These are phyloP conservation scores for Pythium coloratum DNA, from an alignment of 352 stramenopile genomes.

Conservation along the genomic window DNA sequence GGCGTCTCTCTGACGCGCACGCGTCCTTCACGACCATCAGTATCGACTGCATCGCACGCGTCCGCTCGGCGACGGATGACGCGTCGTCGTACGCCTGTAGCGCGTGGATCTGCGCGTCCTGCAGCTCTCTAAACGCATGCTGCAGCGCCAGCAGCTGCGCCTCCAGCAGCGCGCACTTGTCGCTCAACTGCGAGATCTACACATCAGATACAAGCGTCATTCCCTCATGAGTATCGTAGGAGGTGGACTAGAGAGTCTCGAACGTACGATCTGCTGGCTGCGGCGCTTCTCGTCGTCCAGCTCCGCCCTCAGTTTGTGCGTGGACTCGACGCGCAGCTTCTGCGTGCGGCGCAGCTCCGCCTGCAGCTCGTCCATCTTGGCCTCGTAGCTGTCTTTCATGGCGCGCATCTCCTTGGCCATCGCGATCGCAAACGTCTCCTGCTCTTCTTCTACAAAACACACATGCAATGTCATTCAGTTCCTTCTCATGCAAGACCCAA, in stretches of 20 bases:
- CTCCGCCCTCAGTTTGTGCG: slow-evolving; percentile 47
- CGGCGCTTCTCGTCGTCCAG: slow-evolving; percentile 50
- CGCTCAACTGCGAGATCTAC: slow-evolving; percentile 43
- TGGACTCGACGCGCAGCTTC: slow-evolving; percentile 41
- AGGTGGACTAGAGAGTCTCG: too few relatives aligned
- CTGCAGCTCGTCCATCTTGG: slow-evolving; percentile 62
- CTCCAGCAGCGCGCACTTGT: slow-evolving; percentile 45
- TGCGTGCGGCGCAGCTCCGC: slow-evolving; percentile 50
- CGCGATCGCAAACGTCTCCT: slow-evolving; percentile 73
- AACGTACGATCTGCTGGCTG: slow-evolving; percentile 41
- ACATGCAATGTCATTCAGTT: slow-evolving; percentile 14
- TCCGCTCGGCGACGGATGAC: slow-evolving; percentile 25
- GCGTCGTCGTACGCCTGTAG: slow-evolving; percentile 34
- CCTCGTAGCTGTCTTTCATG: slow-evolving; percentile 72
- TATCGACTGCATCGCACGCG: slow-evolving; percentile 30
- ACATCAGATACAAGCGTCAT: neutral
- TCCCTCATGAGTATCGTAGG: too few relatives aligned
- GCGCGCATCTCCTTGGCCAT: slow-evolving; percentile 64
- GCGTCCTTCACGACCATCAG: slow-evolving; percentile 25
- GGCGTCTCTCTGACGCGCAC: slow-evolving; percentile 35
- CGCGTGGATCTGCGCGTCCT: slow-evolving; percentile 43
- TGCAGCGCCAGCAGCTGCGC: slow-evolving; percentile 36
- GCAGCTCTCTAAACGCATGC: slow-evolving; percentile 15
- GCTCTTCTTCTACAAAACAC: slow-evolving; percentile 46
- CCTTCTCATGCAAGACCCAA: slow-evolving; percentile 7